phyloP scores from a whole-genome alignment of 2,329 filamentous ascomycete genomes.

The Pezicula radicicola region DNA sequence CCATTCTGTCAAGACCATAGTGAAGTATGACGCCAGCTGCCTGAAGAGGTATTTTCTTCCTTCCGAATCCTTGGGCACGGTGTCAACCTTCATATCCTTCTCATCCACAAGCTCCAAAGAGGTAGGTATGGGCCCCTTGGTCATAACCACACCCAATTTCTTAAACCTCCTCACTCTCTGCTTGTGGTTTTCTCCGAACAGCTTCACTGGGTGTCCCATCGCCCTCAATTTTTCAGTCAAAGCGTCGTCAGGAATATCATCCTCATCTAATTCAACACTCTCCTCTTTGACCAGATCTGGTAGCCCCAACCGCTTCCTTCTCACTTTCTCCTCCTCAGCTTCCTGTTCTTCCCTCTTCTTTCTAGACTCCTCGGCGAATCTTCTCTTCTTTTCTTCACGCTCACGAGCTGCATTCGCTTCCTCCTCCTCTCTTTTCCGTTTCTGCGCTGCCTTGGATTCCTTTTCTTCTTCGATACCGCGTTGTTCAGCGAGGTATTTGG shows the following conservation, averaged over 20 bases:
- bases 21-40: constrained; percentile 93
- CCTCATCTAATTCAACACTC: constrained; percentile 43
- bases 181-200: constrained; percentile 81
- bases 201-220: constrained; percentile 66
- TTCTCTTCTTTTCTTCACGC: constrained; percentile 78
- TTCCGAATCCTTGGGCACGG: constrained; percentile 58
- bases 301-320: constrained; percentile 75
- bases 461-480: constrained; percentile 69
- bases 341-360: constrained; percentile 69
- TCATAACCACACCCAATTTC: constrained; percentile 58
- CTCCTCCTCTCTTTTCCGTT: constrained; percentile 88
- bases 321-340: constrained; percentile 66
- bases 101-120: constrained; percentile 77
- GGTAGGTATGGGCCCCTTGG: constrained; percentile 81
- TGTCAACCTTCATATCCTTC: constrained; percentile 80
- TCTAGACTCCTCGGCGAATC: constrained; percentile 77
- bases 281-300: constrained; percentile 63
- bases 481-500: constrained; percentile 80
- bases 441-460: constrained; percentile 65
- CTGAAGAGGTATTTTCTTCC: constrained; percentile 73
- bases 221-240: constrained; percentile 65
- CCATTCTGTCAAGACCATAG: constrained; percentile 91
- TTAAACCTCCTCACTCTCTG: constrained; percentile 69
- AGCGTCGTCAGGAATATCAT: constrained; percentile 70
- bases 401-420: constrained; percentile 64